Conservation (phyloP, 225 moss, liverwort and hornwort species). For the Ulota crispa region DNA sequence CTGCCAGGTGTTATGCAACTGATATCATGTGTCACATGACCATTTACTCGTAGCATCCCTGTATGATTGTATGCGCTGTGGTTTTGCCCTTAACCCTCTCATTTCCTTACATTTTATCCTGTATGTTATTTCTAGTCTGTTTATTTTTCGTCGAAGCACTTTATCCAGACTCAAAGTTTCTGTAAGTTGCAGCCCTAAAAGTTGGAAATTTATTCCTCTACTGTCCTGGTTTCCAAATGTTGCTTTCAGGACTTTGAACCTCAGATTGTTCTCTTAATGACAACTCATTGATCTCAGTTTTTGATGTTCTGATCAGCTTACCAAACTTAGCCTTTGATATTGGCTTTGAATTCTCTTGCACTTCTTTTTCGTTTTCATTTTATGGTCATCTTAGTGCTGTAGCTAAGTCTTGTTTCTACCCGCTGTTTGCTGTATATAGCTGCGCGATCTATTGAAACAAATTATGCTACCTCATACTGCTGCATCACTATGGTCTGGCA, state of each 20-base stretch:
- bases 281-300: not conserved
- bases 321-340: not conserved
- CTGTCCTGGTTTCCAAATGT: not conserved
- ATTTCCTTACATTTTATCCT: not conserved
- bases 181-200: not conserved
- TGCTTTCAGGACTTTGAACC: conserved; percentile 4
- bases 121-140: not conserved
- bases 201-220: not conserved
- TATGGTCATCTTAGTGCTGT: not conserved
- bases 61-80: conserved; percentile 1
- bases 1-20: conserved; percentile 3
- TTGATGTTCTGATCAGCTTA: not conserved
- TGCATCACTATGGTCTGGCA: conserved; percentile 8
- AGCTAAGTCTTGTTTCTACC: conserved; percentile 7
- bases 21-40: not conserved
- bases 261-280: not conserved
- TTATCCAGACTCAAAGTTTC: conserved; percentile 14
- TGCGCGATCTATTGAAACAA: not conserved
- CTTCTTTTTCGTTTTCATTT: not conserved
- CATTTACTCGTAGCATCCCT: conserved; percentile 9
- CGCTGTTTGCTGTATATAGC: not conserved
- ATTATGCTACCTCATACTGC: conserved; percentile 6
- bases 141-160: conserved; percentile 9
- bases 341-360: not conserved
- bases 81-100: conserved; percentile 16